Conservation (phyloP, 495 filamentous ascomycete genomes). For the Melanomma pulvis-pyrius region DNA sequence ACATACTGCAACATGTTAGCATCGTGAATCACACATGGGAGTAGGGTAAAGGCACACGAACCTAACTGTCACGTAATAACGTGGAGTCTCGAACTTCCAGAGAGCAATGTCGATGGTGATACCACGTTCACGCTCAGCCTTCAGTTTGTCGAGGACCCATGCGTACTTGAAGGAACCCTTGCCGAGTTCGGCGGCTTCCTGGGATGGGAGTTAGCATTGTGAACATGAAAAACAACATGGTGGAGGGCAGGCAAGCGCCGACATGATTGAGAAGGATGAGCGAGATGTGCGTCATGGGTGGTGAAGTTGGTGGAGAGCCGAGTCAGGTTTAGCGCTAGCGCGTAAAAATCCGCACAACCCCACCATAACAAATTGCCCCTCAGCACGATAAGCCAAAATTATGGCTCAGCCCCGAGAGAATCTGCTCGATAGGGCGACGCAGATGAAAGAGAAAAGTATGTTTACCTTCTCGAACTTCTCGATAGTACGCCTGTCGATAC, state of each 20-base stretch:
- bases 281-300: slow-evolving; percentile 25
- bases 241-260: neutral
- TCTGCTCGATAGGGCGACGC: neutral
- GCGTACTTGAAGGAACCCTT: slow-evolving; percentile 99
- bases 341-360: slow-evolving; percentile 40
- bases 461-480: slow-evolving; percentile 99
- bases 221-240: neutral
- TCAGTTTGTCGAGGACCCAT: slow-evolving; percentile 99
- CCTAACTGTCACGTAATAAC: slow-evolving; percentile 98
- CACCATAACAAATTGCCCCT: slow-evolving; percentile 39
- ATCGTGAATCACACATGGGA: too few species aligned
- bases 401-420: slow-evolving; percentile 13
- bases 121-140: slow-evolving; percentile 99
- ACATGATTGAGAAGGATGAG: neutral
- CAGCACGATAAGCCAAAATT: slow-evolving; percentile 40
- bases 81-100: slow-evolving; percentile 99
- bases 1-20: too few species aligned
- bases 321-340: slow-evolving; percentile 33
- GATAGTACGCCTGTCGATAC: slow-evolving; percentile 99
- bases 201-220: slow-evolving; percentile 48
- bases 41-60: too few species aligned
- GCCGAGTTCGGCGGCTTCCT: slow-evolving; percentile 99
- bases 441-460: slow-evolving; percentile 25
- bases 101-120: slow-evolving; percentile 99
- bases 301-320: slow-evolving; percentile 26